Conservation (phyloP, 306 rosid species). For the Pterocarpus santalinus region DNA sequence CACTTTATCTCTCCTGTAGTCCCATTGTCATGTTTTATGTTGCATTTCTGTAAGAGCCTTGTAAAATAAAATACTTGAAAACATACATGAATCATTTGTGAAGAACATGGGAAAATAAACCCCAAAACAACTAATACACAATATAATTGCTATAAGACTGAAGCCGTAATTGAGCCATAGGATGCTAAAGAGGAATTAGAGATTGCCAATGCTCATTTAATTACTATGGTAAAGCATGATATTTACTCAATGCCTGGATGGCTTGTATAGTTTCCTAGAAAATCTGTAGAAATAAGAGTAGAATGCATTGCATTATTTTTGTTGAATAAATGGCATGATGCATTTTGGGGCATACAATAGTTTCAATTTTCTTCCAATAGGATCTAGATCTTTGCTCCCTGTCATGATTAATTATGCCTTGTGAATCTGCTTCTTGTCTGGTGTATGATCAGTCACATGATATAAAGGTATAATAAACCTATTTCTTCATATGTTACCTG, state of each 20-base stretch:
- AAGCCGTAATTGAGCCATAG: not conserved
- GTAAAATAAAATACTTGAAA: slow-evolving; percentile 15
- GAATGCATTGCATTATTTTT: not conserved
- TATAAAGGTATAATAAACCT: not conserved
- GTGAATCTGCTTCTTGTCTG: slow-evolving; percentile 25
- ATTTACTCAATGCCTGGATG: slow-evolving; percentile 12
- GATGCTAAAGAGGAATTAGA: slow-evolving; percentile 5
- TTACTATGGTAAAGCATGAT: not conserved
- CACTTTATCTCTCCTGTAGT: not conserved
- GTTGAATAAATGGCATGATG: not conserved
- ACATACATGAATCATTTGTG: slow-evolving; percentile 13
- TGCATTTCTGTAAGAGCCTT: slow-evolving; percentile 21
- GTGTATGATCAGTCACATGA: slow-evolving; percentile 23
- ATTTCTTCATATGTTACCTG: slow-evolving; percentile 5
- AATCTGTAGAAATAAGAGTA: slow-evolving; percentile 9
- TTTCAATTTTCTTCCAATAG: slow-evolving; percentile 18
- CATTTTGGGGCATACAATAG: not conserved
- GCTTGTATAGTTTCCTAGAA: slow-evolving; percentile 4
- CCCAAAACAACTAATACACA: slow-evolving; percentile 11
- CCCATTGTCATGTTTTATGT: slow-evolving; percentile 20
- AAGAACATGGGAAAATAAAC: slow-evolving; percentile 17
- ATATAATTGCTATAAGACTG: slow-evolving; percentile 27
- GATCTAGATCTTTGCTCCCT: slow-evolving; percentile 31
- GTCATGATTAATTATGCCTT: not conserved
- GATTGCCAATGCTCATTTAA: not conserved